A percentile compares a stretch with the other conserved stretches of the same genome.
phyloP scores from a whole-genome alignment of 352 stramenopile species.

The Pythium coloratum region DNA sequence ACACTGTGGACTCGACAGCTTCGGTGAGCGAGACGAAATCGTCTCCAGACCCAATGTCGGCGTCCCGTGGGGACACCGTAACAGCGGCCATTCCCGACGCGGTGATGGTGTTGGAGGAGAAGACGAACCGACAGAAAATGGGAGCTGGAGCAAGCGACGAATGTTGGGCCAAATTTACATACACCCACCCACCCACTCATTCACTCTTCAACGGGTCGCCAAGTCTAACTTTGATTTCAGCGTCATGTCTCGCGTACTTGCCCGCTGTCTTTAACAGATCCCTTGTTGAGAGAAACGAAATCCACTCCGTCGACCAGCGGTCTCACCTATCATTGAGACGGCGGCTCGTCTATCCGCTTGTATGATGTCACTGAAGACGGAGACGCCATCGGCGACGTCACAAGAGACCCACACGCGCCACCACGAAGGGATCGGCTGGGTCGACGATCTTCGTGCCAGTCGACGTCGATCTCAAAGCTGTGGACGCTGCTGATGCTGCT shows the following conservation, averaged over 20 bases:
- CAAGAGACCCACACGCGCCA: not conserved
- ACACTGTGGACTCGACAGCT: slow-evolving; percentile 9
- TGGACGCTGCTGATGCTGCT: not conserved
- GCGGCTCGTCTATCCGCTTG: not conserved
- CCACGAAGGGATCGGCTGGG: not conserved
- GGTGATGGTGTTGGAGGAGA: not conserved
- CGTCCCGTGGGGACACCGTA: not conserved
- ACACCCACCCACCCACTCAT: not conserved
- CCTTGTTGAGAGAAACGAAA: too few relatives aligned
- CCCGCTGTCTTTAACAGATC: too few relatives aligned
- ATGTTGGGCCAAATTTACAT: not conserved
- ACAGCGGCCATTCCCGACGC: too few relatives aligned
- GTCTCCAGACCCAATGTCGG: not conserved
- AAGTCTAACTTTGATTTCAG: not conserved
- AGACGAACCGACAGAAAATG: not conserved
- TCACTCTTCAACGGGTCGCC: not conserved
- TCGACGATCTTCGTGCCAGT: not conserved
- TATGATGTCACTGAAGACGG: not conserved
- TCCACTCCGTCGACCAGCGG: too few relatives aligned
- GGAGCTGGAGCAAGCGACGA: not conserved
- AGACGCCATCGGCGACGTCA: not conserved
- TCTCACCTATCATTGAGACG: not conserved
- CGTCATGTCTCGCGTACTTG: too few relatives aligned
- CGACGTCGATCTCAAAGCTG: slow-evolving; percentile 5
- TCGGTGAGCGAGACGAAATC: too few relatives aligned